Evolutionary conservation across 1,284 basidiomycete genomes (phyloP).

Genomic region (Entoloma clypeatum): DNA sequence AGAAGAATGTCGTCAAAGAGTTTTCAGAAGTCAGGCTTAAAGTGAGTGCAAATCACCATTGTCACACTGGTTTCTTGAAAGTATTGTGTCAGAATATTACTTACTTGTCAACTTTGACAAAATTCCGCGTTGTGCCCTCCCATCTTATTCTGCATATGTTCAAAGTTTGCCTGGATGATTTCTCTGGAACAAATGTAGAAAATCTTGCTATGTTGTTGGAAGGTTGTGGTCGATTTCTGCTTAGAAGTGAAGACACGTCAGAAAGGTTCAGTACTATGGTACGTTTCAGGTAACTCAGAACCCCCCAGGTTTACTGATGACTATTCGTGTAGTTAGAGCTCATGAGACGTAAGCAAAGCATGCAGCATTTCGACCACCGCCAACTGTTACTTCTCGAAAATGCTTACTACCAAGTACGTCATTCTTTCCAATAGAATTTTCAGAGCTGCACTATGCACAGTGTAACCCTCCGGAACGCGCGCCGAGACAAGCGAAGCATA

Average conservation of each 20-base stretch:
- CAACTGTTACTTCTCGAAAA: constrained; percentile 92
- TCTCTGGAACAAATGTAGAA: constrained; percentile 89
- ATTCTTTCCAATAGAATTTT: constrained; percentile 8
- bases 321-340: constrained; percentile 69
- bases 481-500: constrained; percentile 79
- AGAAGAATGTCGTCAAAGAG: constrained; percentile 89
- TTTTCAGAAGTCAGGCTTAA: constrained; percentile 82
- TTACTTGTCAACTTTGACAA: constrained; percentile 90
- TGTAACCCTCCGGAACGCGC: constrained; percentile 96
- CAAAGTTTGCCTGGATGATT: constrained; percentile 96
- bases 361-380: constrained; percentile 89
- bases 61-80: constrained; percentile 1
- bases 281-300: constrained; percentile 19
- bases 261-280: constrained; percentile 84
- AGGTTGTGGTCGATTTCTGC: constrained; percentile 89
- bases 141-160: constrained; percentile 94
- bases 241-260: constrained; percentile 85
- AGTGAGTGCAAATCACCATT: constrained; percentile 38
- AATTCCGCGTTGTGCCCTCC: constrained; percentile 90
- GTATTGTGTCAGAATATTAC: constrained; percentile 69
- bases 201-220: constrained; percentile 91
- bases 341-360: constrained; percentile 90
- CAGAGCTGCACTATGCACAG: constrained; percentile 45
- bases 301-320: constrained; percentile 9
- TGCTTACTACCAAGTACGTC: constrained; percentile 89